Evolutionary conservation across 1,284 basidiomycete genomes (phyloP), one percentile per base, ranked within the genome.

Genomic region (Melampsora americana): DNA sequence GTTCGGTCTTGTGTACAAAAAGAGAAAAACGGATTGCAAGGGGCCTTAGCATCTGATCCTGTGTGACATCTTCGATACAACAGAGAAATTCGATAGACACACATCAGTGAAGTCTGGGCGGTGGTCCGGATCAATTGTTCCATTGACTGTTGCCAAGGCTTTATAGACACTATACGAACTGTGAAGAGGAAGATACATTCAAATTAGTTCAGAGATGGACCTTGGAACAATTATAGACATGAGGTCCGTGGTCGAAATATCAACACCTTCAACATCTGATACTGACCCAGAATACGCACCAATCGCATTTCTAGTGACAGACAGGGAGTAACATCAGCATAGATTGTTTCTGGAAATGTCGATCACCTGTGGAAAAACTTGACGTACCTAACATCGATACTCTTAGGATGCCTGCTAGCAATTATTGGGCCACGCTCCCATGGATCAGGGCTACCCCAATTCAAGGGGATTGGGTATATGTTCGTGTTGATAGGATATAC

Each of bases 91-190:
- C n/a, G 48, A 39, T 16, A 44, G 42, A 65, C 66, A n/a, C 18
- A 61, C 62, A 50, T 69, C 61, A 32, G 67, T 60, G 65, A 73
- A 48, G 78, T 83, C 82, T 9, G 83, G 83, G 0, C 82, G 79
- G 77, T 84, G 83, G 30, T 89, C 87, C 0, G 92, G 92, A 62
- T 89, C 86, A 75, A 98, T 88, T 35, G 92, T 88, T 66, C 93
- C 93, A 87, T 95, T 91, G 2, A 93, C 93, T 80, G 95, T 92
- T 12, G 91, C 89, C 14, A 98, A 87, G 0, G 95, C 92, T 61
- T 93, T 89, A 84, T 97, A 98, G 84, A 97, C 93, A 12, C 91
- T 93, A 84, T 98, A 98, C 1, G 90, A 92, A 18, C 69, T 70
- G 46, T 44, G 42, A 44, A 1, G n/a, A n/a, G n/a, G n/a, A n/a